These are phyloP conservation scores for Fusarium multiceps DNA, from an alignment of 2,329 filamentous ascomycete genomes.

Conservation along the genomic window DNA sequence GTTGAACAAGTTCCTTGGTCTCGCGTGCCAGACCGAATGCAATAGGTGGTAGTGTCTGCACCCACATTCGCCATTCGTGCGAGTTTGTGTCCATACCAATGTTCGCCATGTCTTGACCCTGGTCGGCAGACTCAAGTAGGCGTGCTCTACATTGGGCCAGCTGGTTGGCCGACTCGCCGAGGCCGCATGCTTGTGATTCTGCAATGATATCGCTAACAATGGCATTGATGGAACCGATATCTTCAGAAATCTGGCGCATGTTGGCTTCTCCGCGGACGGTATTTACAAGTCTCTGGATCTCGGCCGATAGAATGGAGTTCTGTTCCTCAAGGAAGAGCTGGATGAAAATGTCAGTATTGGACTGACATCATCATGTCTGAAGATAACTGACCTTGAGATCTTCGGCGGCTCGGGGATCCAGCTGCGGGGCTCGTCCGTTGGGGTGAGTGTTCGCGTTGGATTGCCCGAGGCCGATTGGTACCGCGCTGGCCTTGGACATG, in stretches of 20 bases:
- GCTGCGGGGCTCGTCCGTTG: slow-evolving; percentile 56
- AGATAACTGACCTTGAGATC: slow-evolving; percentile 59
- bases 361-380: background rate
- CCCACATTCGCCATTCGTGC: slow-evolving; percentile 71
- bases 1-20: slow-evolving; percentile 75
- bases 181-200: slow-evolving; percentile 69
- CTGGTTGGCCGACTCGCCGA: slow-evolving; percentile 63
- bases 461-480: slow-evolving; percentile 55
- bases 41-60: slow-evolving; percentile 79
- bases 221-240: slow-evolving; percentile 76
- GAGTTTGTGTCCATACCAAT: slow-evolving; percentile 61
- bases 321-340: slow-evolving; percentile 86
- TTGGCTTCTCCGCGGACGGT: slow-evolving; percentile 74
- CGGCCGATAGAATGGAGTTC: slow-evolving; percentile 80
- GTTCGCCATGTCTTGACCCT: slow-evolving; percentile 68
- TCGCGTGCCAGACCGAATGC: slow-evolving; percentile 89
- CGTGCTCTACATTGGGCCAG: slow-evolving; percentile 73
- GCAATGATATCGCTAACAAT: slow-evolving; percentile 77
- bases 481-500: slow-evolving; percentile 45
- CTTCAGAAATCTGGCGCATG: slow-evolving; percentile 72
- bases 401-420: slow-evolving; percentile 56
- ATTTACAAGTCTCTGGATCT: slow-evolving; percentile 82
- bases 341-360: slow-evolving; percentile 12
- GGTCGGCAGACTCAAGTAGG: slow-evolving; percentile 71
- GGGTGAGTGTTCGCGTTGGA: slow-evolving; percentile 48